These are phyloP conservation scores for Liriodendron chinense DNA, from an alignment of 164 flowering plant genomes.

Conservation along the genomic window DNA sequence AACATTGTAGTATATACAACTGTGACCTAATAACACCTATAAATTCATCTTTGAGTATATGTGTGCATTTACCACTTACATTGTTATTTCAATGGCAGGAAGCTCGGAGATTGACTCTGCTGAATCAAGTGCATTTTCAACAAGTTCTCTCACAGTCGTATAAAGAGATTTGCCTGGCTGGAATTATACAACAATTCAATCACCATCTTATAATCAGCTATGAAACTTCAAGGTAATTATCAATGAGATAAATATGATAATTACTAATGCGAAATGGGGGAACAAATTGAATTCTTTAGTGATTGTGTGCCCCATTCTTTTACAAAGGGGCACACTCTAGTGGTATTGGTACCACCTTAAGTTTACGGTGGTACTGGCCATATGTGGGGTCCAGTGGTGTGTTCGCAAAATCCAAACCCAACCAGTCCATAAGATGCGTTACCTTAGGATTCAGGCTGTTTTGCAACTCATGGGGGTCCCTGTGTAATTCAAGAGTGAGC, in stretches of 20 bases:
- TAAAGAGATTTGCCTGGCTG: conserved; percentile 95
- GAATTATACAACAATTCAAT: conserved; percentile 11
- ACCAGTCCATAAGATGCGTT: too few species aligned
- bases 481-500: too few species aligned
- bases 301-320: too few species aligned
- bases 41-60: neutral
- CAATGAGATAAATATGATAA: neutral
- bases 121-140: conserved; percentile 95
- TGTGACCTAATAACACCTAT: neutral
- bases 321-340: too few species aligned
- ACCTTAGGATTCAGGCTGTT: too few species aligned
- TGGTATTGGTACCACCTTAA: too few species aligned
- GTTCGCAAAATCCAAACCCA: too few species aligned
- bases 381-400: too few species aligned
- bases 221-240: neutral
- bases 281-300: neutral
- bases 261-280: neutral
- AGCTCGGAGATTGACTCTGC: conserved; percentile 94
- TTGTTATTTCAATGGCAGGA: conserved; percentile 81
- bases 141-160: conserved; percentile 95
- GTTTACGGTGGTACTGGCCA: too few species aligned
- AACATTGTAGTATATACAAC: neutral
- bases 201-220: neutral
- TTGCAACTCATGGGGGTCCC: too few species aligned
- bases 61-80: conserved; percentile 44